phyloP scores from a whole-genome alignment of 352 stramenopile species.

The Peronosclerospora sorghi region DNA sequence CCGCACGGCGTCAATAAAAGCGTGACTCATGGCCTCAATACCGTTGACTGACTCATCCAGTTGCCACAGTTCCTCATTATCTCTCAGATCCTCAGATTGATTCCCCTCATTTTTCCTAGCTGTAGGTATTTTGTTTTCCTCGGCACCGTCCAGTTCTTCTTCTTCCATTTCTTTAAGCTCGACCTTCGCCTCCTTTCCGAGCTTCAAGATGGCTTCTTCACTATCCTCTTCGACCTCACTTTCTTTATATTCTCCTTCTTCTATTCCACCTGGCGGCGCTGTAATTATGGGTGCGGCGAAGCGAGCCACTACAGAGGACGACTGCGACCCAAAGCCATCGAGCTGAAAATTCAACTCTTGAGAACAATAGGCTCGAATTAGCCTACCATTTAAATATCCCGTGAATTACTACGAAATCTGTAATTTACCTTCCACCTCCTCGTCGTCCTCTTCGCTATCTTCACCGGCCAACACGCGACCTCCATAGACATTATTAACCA shows the following conservation, averaged over 20 bases:
- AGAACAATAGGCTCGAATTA: background rate
- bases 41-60: conserved; percentile 35
- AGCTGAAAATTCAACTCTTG: conserved; percentile 51
- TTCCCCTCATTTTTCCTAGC: conserved; percentile 1
- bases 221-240: conserved; percentile 27
- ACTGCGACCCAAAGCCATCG: conserved; percentile 21
- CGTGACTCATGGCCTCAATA: conserved; percentile 39
- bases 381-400: background rate
- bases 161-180: conserved; percentile 4
- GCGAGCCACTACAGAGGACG: conserved; percentile 11
- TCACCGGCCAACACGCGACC: conserved; percentile 62
- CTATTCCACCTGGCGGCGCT: conserved; percentile 7
- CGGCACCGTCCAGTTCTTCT: conserved; percentile 9
- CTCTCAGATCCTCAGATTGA: background rate
- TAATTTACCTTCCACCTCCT: conserved; percentile 38
- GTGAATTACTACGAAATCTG: background rate
- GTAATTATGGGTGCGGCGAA: conserved; percentile 21
- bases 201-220: conserved; percentile 1
- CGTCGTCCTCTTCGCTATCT: conserved; percentile 73
- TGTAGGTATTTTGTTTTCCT: conserved; percentile 4
- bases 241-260: conserved; percentile 16
- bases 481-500: conserved; percentile 46
- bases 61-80: conserved; percentile 23
- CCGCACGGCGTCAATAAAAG: conserved; percentile 39
- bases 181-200: background rate